These are phyloP conservation scores for Salix brachista DNA, from an alignment of 345 rosid genomes.

Conservation along the genomic window DNA sequence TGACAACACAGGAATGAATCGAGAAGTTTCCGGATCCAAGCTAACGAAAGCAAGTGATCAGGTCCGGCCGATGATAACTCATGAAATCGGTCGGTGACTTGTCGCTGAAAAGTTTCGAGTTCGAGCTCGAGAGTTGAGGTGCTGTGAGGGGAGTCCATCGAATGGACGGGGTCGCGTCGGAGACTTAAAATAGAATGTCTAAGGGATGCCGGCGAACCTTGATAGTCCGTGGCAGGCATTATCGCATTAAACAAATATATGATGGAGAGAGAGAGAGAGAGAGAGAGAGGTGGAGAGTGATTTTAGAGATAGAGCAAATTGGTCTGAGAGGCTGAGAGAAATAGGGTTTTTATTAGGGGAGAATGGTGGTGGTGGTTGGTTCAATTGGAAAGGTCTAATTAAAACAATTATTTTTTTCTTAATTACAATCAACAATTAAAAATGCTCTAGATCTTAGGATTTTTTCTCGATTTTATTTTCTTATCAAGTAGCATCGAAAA, in stretches of 20 bases:
- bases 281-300: neutral
- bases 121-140: conserved; percentile 36
- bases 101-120: conserved; percentile 59
- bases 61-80: conserved; percentile 37
- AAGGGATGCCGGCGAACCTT: conserved; percentile 28
- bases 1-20: conserved; percentile 55
- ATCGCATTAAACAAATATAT: neutral
- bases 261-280: neutral
- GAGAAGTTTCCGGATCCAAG: conserved; percentile 58
- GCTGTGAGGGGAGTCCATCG: conserved; percentile 36
- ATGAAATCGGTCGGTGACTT: conserved; percentile 50
- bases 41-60: conserved; percentile 51
- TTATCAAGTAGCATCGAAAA: no score
- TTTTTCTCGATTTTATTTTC: neutral
- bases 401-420: neutral
- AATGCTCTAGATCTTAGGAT: neutral
- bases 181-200: conserved; percentile 37
- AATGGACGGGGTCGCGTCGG: conserved; percentile 44
- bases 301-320: neutral
- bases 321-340: neutral
- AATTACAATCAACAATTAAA: neutral
- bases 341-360: neutral
- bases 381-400: neutral
- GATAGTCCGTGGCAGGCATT: conserved; percentile 32
- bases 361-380: conserved; percentile 3